Conservation (phyloP, 1,284 basidiomycete species). For the Xanthoconium separans region DNA sequence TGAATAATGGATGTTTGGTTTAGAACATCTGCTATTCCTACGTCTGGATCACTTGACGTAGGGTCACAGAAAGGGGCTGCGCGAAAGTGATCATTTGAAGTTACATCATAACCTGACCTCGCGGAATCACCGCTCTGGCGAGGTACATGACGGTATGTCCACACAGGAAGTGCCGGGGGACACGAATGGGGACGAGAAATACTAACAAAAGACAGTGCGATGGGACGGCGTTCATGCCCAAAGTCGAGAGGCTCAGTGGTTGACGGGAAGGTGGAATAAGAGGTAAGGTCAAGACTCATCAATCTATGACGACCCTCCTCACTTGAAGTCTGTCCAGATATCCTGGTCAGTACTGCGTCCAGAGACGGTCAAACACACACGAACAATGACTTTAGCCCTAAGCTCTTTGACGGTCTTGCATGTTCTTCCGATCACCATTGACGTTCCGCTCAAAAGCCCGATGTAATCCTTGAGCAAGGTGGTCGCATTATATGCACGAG, state of each 20-base stretch:
- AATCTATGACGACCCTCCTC: background rate
- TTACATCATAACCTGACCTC: background rate
- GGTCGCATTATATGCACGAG: background rate
- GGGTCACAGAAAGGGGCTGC: background rate
- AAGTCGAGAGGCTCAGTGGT: no score
- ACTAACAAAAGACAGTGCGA: no score
- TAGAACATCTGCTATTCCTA: background rate
- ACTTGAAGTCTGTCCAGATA: background rate
- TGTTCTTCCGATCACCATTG: background rate
- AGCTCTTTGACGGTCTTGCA: constrained; percentile 6
- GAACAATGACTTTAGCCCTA: constrained; percentile 8
- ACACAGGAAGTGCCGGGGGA: background rate
- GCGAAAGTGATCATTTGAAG: no score
- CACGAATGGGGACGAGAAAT: background rate
- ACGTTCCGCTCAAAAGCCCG: constrained; percentile 9
- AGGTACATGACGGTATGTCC: background rate
- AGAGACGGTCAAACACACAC: background rate
- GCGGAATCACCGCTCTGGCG: no score
- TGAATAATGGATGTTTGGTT: background rate
- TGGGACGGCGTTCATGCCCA: background rate
- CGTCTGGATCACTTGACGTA: background rate
- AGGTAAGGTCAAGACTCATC: background rate
- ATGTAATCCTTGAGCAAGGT: background rate
- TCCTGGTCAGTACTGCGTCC: background rate
- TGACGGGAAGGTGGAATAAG: no score